Percentiles rank a stretch among this genome's conserved stretches.
Conservation (phyloP, 176 grass and related monocot genomes). For the Aegilops longissima region DNA sequence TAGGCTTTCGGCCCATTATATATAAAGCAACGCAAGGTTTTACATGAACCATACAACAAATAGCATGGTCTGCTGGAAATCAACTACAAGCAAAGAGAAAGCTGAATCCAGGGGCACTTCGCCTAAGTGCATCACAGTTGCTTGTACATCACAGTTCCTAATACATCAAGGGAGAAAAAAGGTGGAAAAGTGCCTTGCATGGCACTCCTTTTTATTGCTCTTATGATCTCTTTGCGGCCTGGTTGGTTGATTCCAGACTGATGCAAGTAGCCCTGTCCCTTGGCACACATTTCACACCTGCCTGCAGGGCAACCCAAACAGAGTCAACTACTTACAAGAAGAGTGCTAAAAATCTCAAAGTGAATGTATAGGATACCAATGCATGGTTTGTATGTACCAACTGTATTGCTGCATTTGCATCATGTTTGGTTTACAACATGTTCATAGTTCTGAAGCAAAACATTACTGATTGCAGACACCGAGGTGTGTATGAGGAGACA, state of each 20-base stretch:
- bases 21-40: background rate
- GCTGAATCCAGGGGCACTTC: no score
- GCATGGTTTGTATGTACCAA: background rate
- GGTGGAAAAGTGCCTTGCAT: slow-evolving; percentile 5
- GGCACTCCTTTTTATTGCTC: slow-evolving; percentile 48
- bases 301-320: slow-evolving; percentile 13
- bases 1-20: background rate
- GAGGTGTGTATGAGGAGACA: background rate
- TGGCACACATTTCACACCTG: background rate
- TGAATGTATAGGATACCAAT: background rate
- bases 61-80: background rate
- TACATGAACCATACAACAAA: background rate
- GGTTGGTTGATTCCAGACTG: slow-evolving; percentile 8
- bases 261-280: background rate
- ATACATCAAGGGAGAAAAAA: slow-evolving; percentile 4
- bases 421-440: slow-evolving; percentile 18
- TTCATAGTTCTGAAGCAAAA: background rate
- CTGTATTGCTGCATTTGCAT: slow-evolving; percentile 4
- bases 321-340: background rate
- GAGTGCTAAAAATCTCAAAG: background rate
- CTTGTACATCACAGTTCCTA: slow-evolving; percentile 15
- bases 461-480: background rate
- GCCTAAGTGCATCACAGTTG: background rate
- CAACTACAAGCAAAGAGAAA: no score
- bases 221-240: background rate